Evolutionary conservation across 1,284 basidiomycete genomes (phyloP).

Genomic region (Leccinum colubrinum): DNA sequence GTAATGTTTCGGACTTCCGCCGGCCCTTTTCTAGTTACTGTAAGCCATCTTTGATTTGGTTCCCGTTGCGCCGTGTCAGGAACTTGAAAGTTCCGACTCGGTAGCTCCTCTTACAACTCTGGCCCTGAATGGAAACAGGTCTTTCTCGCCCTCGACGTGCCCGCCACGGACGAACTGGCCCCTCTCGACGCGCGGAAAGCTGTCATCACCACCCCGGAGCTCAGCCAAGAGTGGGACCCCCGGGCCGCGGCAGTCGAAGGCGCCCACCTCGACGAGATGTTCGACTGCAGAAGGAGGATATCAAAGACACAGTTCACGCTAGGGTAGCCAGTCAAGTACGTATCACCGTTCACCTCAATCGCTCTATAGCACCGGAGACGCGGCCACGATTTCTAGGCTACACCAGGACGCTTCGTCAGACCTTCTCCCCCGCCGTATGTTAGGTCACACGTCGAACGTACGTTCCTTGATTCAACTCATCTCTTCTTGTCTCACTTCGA

Average conservation of each 20-base stretch:
- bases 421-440: slow-evolving; percentile 90
- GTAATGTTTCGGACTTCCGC: too few species aligned
- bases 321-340: slow-evolving; percentile 96
- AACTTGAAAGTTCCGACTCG: too few species aligned
- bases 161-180: slow-evolving; percentile 58
- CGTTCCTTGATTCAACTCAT: slow-evolving; percentile 30
- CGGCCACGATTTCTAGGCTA: slow-evolving; percentile 89
- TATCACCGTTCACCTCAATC: slow-evolving; percentile 20
- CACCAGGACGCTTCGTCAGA: slow-evolving; percentile 80
- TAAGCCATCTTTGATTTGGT: too few species aligned
- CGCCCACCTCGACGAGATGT: slow-evolving; percentile 80
- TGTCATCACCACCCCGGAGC: slow-evolving; percentile 81
- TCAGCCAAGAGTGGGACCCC: slow-evolving; percentile 89
- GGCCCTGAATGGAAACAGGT: too few species aligned
- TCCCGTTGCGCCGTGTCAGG: too few species aligned
- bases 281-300: slow-evolving; percentile 76
- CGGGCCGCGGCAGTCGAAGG: slow-evolving; percentile 67
- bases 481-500: slow-evolving; percentile 12
- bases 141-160: slow-evolving; percentile 68
- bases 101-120: too few species aligned
- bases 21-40: too few species aligned
- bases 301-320: slow-evolving; percentile 88
- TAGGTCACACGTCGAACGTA: slow-evolving; percentile 82
- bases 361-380: slow-evolving; percentile 74
- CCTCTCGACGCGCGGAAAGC: slow-evolving; percentile 82